phyloP scores from a whole-genome alignment of 2,329 filamentous ascomycete species.

The Aspergillus oerlinghausenensis region DNA sequence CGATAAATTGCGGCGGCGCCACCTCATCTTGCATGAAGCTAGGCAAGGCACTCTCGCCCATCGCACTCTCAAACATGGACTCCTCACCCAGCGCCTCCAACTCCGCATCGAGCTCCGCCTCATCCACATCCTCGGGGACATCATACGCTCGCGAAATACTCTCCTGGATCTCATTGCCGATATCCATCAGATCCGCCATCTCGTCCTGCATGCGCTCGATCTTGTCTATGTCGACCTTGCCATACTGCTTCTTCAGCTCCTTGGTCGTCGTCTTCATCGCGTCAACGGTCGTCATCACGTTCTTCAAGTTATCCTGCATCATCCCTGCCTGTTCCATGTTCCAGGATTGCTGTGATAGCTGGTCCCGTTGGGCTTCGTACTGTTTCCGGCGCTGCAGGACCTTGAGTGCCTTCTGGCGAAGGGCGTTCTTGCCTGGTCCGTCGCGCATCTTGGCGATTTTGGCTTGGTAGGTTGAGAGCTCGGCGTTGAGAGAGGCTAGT shows the following conservation, averaged over 20 bases:
- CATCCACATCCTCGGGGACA: slow-evolving; percentile 93
- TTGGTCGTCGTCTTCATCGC: slow-evolving; percentile 97
- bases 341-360: slow-evolving; percentile 91
- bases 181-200: slow-evolving; percentile 96
- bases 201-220: slow-evolving; percentile 98
- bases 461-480: slow-evolving; percentile 80
- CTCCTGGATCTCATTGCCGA: slow-evolving; percentile 98
- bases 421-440: slow-evolving; percentile 84
- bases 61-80: slow-evolving; percentile 73
- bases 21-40: slow-evolving; percentile 88
- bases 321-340: slow-evolving; percentile 98
- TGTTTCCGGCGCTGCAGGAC: slow-evolving; percentile 89
- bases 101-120: slow-evolving; percentile 93
- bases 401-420: slow-evolving; percentile 92
- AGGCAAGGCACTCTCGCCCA: slow-evolving; percentile 63
- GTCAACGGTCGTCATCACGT: slow-evolving; percentile 97
- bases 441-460: slow-evolving; percentile 92
- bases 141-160: slow-evolving; percentile 88
- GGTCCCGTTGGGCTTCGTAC: slow-evolving; percentile 90
- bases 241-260: slow-evolving; percentile 86
- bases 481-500: slow-evolving; percentile 84
- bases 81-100: slow-evolving; percentile 91
- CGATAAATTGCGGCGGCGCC: slow-evolving; percentile 78
- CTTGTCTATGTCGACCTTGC: slow-evolving; percentile 95
- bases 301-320: slow-evolving; percentile 98